phyloP scores from a whole-genome alignment of 495 filamentous ascomycete species.

The Lophiotrema nucula region DNA sequence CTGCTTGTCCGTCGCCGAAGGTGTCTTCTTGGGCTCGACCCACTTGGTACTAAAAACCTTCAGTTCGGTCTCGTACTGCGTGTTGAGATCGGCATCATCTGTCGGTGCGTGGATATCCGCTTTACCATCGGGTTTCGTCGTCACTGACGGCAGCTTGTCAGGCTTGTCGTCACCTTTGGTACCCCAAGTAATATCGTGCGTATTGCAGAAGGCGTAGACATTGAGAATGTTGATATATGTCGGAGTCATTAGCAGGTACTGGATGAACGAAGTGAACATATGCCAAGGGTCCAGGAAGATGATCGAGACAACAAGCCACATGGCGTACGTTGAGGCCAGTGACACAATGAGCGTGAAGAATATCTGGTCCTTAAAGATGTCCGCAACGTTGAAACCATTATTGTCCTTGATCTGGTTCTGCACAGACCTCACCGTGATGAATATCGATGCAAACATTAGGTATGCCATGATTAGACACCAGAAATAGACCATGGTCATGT shows the following conservation, averaged over 20 bases:
- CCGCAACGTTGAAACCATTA: constrained; percentile 59
- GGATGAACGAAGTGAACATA: constrained; percentile 92
- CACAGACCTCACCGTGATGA: constrained; percentile 87
- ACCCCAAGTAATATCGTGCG: constrained; percentile 96
- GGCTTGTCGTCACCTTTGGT: constrained; percentile 93
- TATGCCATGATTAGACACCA: constrained; percentile 96
- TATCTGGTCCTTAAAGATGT: constrained; percentile 78
- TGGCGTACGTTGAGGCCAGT: constrained; percentile 84
- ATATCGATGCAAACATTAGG: constrained; percentile 90
- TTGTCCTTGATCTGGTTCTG: constrained; percentile 55
- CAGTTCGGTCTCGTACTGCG: constrained; percentile 88
- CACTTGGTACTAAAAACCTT: constrained; percentile 66
- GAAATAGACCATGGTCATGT: constrained; percentile 96
- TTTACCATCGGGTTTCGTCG: constrained; percentile 84
- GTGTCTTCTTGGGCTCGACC: constrained; percentile 60
- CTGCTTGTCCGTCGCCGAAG: constrained; percentile 72
- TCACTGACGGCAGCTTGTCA: constrained; percentile 76
- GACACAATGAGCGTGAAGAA: constrained; percentile 95
- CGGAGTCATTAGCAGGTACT: constrained; percentile 93
- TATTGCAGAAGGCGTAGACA: constrained; percentile 98
- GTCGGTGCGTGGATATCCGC: constrained; percentile 90
- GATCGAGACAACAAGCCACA: constrained; percentile 89
- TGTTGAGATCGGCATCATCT: constrained; percentile 83
- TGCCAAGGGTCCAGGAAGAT: constrained; percentile 99
- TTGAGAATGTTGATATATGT: constrained; percentile 97